These are phyloP conservation scores for Coniochaeta sp. DNA, from an alignment of 2,329 filamentous ascomycete genomes.

Conservation along the genomic window DNA sequence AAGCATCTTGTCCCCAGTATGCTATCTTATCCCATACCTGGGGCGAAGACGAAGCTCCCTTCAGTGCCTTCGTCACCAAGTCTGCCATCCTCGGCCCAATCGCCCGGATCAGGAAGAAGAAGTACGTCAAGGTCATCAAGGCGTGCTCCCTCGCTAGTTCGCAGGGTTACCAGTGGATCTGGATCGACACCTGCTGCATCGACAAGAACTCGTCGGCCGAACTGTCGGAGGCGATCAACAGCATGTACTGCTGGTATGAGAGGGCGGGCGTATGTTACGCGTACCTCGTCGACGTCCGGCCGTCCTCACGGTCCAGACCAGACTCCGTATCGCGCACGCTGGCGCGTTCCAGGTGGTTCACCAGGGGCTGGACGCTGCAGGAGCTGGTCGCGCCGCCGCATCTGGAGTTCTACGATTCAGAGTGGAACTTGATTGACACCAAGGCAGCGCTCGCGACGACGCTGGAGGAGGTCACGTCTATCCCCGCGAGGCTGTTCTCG, in stretches of 20 bases:
- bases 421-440: constrained; percentile 13
- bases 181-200: constrained; percentile 7
- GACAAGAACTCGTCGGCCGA: constrained; percentile 18
- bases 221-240: constrained; percentile 13
- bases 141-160: neutral
- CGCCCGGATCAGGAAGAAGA: neutral
- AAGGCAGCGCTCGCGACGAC: constrained; percentile 11
- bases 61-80: neutral
- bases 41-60: neutral
- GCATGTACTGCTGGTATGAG: constrained; percentile 12
- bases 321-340: neutral
- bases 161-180: neutral
- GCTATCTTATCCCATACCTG: neutral
- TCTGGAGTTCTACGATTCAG: constrained; percentile 13
- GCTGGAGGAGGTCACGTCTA: constrained; percentile 12
- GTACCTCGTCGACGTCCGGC: constrained; percentile 12
- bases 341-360: constrained; percentile 4
- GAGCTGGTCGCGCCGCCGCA: constrained; percentile 13
- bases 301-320: neutral
- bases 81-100: neutral
- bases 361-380: constrained; percentile 6
- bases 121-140: neutral
- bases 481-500: constrained; percentile 7
- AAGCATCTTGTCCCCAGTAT: neutral
- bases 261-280: constrained; percentile 13